Evolutionary conservation across 371 early-diverging fungal species (phyloP), one percentile per base, ranked within the genome.

Genomic region (Apophysomyces trapeziformis): DNA sequence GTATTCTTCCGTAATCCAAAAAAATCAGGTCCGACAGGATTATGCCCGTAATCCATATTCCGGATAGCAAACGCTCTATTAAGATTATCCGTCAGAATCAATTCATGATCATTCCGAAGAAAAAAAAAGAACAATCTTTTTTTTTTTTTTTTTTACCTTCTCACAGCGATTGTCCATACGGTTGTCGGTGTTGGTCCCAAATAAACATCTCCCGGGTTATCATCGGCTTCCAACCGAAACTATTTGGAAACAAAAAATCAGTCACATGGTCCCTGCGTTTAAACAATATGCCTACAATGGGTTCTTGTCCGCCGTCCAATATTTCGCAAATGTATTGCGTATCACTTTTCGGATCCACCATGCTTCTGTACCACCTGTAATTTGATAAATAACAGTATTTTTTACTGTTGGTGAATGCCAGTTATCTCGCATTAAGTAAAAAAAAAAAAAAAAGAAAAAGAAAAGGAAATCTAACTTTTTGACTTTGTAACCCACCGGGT

Each of bases 1-100:
- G 94, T 93, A 13, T 93, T 93, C 58, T 94, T 91, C 21, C 95
- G 84, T 58, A 96, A 86, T 0, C 96, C 97, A 82, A 92, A 96
- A 70, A 90, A 95, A 64, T 97, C 97, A 0, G 96, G 96, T 0
- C 97, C 97, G 0, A 92, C 92, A 1, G 93, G 92, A 41, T 92
- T 90, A 60, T 92, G 92, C 11, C 91, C 89, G 70, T 91, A 90
- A 60, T 91, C 92, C 39, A 89, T 86, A 57, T 93, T 90, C 8
- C 94, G 88, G 45, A 96, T 86, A 35, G 86, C 84, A 67, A 83
- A 83, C 5, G 83, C 83, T 35, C 77, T 77, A 66, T 76, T 76
- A 68, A 18, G 32, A 26, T 26, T 26, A 26, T 26, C 32, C 32
- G 1, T 26, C 2, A 26, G 32, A 26, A 26, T 2, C 32, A 26